Percentiles rank a stretch among this genome's conserved stretches.
These are phyloP conservation scores for Saprolegnia parasitica DNA, from an alignment of 352 stramenopile genomes.

Conservation along the genomic window DNA sequence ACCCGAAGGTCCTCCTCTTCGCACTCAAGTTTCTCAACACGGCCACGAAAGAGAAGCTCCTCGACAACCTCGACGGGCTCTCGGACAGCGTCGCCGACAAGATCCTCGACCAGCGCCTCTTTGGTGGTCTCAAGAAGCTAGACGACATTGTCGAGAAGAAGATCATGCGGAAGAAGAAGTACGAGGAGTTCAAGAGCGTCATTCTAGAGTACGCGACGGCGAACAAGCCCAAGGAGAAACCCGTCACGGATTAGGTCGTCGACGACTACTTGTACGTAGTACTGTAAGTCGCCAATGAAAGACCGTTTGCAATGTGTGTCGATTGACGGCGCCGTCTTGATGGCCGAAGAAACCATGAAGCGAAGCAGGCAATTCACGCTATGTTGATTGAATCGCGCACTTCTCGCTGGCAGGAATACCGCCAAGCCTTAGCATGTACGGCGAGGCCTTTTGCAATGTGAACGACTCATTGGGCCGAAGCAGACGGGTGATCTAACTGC, in stretches of 20 bases:
- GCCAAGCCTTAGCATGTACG: too few relatives aligned
- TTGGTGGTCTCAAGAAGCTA: slow-evolving; percentile 20
- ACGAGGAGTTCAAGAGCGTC: background rate
- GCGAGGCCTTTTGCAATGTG: too few relatives aligned
- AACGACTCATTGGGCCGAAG: too few relatives aligned
- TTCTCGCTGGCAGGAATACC: too few relatives aligned
- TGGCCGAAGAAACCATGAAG: too few relatives aligned
- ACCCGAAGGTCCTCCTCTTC: slow-evolving; percentile 25
- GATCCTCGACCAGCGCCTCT: slow-evolving; percentile 14
- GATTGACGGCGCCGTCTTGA: too few relatives aligned
- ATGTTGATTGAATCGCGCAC: too few relatives aligned
- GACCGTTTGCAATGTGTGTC: too few relatives aligned
- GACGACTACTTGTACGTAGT: too few relatives aligned
- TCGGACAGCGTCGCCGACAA: slow-evolving; percentile 15
- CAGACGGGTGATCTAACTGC: too few relatives aligned
- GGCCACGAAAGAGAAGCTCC: slow-evolving; percentile 24
- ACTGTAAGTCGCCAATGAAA: too few relatives aligned
- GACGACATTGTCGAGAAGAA: slow-evolving; percentile 23
- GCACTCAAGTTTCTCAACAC: slow-evolving; percentile 29
- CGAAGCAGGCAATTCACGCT: too few relatives aligned
- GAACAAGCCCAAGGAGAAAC: slow-evolving; percentile 12
- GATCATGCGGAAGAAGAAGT: slow-evolving; percentile 24
- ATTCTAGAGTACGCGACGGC: slow-evolving; percentile 6
- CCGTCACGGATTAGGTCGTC: background rate
- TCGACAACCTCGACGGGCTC: slow-evolving; percentile 16